Conservation (phyloP, 352 stramenopile genomes). For the Pythium phragmiticola region DNA sequence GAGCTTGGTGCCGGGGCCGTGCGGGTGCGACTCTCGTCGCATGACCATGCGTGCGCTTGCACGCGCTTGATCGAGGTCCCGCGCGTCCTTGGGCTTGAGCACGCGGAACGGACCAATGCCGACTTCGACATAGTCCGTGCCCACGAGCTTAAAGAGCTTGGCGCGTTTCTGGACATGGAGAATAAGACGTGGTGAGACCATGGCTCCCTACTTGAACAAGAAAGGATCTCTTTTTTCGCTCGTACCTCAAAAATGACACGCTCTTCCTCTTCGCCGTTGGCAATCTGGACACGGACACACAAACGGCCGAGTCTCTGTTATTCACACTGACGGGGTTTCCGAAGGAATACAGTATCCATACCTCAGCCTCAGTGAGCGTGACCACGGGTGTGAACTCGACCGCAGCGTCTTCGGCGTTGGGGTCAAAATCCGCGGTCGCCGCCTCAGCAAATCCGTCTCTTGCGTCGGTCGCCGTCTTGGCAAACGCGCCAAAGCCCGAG, state of each 20-base stretch:
- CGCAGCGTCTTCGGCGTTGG: constrained; percentile 32
- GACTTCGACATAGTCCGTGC: constrained; percentile 74
- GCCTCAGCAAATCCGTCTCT: constrained; percentile 28
- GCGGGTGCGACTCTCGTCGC: constrained; percentile 73
- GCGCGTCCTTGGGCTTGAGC: constrained; percentile 45
- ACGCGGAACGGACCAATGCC: constrained; percentile 71
- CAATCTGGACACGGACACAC: constrained; percentile 28
- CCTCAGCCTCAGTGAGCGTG: constrained; percentile 66
- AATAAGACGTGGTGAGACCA: constrained; percentile 6
- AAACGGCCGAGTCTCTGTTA: background rate
- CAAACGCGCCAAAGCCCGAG: constrained; percentile 23
- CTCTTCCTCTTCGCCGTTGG: constrained; percentile 77
- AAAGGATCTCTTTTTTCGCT: background rate
- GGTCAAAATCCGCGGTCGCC: constrained; percentile 50
- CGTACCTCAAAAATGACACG: constrained; percentile 66
- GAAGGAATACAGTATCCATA: constrained; percentile 18
- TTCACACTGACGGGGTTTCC: too few relatives aligned
- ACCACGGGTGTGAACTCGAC: constrained; percentile 44
- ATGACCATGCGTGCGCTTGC: constrained; percentile 67
- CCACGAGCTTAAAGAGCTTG: constrained; percentile 80
- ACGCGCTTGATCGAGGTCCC: constrained; percentile 37
- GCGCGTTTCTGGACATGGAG: constrained; percentile 51
- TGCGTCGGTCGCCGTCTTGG: constrained; percentile 13
- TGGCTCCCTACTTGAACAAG: background rate
- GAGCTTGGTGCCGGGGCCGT: constrained; percentile 73